phyloP scores from a whole-genome alignment of 2,329 filamentous ascomycete genomes.

The Cladophialophora exuberans region DNA sequence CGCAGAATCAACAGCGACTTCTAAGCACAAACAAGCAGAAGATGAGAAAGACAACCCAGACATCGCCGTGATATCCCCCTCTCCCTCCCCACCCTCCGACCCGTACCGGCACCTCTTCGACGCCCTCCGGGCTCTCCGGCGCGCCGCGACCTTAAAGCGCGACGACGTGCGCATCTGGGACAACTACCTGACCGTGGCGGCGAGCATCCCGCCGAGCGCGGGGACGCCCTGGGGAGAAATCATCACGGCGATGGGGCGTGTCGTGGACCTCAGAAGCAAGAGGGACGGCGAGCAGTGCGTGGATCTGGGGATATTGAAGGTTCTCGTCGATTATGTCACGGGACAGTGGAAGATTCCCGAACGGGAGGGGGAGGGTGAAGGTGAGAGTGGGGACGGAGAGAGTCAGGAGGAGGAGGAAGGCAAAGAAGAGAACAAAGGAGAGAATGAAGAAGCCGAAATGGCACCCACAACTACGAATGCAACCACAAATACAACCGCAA shows the following conservation, averaged over 20 bases:
- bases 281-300: constrained; percentile 74
- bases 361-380: not conserved
- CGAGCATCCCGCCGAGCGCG: constrained; percentile 68
- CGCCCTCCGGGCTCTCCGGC: constrained; percentile 82
- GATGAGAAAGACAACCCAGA: constrained; percentile 29
- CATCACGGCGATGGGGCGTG: constrained; percentile 70
- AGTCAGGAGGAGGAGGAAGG: not conserved
- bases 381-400: not conserved
- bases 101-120: constrained; percentile 69
- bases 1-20: not conserved
- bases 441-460: not conserved
- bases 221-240: constrained; percentile 69
- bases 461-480: constrained; percentile 36
- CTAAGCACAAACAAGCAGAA: too few relatives aligned
- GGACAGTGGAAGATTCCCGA: constrained; percentile 45
- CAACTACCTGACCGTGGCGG: constrained; percentile 86
- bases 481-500: constrained; percentile 41
- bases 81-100: constrained; percentile 40
- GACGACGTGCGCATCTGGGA: constrained; percentile 95
- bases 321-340: constrained; percentile 73
- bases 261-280: constrained; percentile 72
- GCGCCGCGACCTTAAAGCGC: constrained; percentile 79
- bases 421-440: not conserved
- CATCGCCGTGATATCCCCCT: constrained; percentile 32
- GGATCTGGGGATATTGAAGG: constrained; percentile 71